Conservation (phyloP, 495 filamentous ascomycete genomes). For the Annulohypoxylon moriforme region DNA sequence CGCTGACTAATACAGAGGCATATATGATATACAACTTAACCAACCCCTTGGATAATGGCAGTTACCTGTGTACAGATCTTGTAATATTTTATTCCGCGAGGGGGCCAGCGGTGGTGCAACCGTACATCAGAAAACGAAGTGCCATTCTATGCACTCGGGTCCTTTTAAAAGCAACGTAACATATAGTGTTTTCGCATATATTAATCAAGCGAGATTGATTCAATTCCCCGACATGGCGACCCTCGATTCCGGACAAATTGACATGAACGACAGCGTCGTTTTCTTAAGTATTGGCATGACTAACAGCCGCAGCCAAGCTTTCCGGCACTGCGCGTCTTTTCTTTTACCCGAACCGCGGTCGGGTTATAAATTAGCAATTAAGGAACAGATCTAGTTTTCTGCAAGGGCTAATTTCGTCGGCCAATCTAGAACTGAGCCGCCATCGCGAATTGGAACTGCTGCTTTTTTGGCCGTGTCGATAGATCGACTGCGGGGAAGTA, state of each 20-base stretch:
- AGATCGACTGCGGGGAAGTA: constrained; percentile 37
- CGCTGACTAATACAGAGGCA: too few species aligned
- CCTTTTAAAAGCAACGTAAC: constrained; percentile 11
- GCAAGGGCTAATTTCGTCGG: constrained; percentile 21
- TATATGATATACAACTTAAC: too few species aligned
- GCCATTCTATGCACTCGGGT: not conserved
- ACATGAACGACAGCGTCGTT: not conserved
- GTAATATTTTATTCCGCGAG: too few species aligned
- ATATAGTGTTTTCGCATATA: constrained; percentile 1
- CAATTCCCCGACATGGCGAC: constrained; percentile 6
- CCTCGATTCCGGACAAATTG: constrained; percentile 13
- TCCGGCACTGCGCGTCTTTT: constrained; percentile 17
- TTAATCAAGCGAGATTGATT: constrained; percentile 13
- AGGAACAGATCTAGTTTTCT: not conserved
- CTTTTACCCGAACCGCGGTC: constrained; percentile 28
- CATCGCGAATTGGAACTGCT: not conserved
- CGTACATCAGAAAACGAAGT: not conserved
- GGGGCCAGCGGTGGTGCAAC: not conserved
- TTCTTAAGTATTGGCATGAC: constrained; percentile 26
- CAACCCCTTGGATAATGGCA: too few species aligned
- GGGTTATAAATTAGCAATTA: not conserved
- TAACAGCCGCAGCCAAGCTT: constrained; percentile 30
- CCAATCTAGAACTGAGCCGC: constrained; percentile 12
- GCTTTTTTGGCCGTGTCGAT: not conserved
- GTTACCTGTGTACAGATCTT: too few species aligned